Conservation (phyloP, 1,284 basidiomycete species). For the Tremellales sp. region DNA sequence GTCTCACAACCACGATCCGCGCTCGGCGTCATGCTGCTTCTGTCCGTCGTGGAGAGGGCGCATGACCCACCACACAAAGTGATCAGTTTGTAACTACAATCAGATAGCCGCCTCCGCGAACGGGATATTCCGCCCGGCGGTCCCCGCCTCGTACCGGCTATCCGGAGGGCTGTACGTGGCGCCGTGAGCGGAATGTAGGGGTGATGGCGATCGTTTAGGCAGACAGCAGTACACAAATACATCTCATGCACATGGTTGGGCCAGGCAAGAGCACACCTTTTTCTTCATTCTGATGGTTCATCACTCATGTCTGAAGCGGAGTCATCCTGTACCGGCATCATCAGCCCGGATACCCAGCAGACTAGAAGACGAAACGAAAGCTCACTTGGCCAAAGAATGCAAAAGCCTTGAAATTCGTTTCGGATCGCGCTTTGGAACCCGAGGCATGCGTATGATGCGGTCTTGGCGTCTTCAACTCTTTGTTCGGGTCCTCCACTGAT, state of each 20-base stretch:
- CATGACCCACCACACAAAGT: too few relatives aligned
- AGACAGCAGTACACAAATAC: constrained; percentile 1
- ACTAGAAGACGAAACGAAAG: constrained; percentile 20
- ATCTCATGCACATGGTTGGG: too few relatives aligned
- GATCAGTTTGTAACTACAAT: too few relatives aligned
- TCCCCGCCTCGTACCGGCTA: too few relatives aligned
- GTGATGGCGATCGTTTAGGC: not conserved
- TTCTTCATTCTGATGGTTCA: constrained; percentile 25
- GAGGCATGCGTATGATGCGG: constrained; percentile 8
- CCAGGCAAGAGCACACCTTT: too few relatives aligned
- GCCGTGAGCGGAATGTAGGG: not conserved
- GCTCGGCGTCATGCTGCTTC: too few relatives aligned
- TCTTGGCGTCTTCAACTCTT: constrained; percentile 52
- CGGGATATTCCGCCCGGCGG: too few relatives aligned
- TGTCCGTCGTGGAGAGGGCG: too few relatives aligned
- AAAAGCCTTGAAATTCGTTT: constrained; percentile 41
- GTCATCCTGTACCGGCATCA: constrained; percentile 68
- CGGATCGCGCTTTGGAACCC: not conserved
- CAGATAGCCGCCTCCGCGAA: not conserved
- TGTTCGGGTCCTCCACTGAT: not conserved
- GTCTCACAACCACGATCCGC: too few relatives aligned
- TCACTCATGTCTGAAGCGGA: constrained; percentile 57
- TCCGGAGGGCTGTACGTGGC: not conserved
- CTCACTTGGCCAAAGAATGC: constrained; percentile 47
- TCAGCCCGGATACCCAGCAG: constrained; percentile 46